Evolutionary conservation across 208 protist genomes (phyloP).

Genomic region (Leishmania gerbilli): DNA sequence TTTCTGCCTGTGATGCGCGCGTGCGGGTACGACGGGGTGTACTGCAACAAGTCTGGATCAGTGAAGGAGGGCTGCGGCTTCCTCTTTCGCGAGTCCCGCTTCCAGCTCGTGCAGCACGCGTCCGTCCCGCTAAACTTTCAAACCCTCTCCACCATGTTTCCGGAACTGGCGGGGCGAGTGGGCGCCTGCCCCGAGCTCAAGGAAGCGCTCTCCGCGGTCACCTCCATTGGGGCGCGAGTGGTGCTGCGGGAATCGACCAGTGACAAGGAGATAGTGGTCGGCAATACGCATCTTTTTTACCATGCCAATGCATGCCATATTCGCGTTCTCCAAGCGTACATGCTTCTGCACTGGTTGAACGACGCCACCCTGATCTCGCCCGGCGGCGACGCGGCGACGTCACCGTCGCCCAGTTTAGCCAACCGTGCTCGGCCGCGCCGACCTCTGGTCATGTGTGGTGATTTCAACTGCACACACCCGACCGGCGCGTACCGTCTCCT

Average conservation of each 20-base stretch:
- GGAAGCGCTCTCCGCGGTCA: constrained; percentile 67
- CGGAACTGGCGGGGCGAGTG: constrained; percentile 44
- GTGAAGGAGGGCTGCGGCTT: constrained; percentile 82
- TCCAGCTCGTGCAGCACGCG: constrained; percentile 34
- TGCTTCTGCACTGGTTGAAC: constrained; percentile 56
- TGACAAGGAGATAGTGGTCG: constrained; percentile 63
- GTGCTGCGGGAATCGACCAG: constrained; percentile 48
- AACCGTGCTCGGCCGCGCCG: background rate
- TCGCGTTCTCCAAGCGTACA: constrained; percentile 83
- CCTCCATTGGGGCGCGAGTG: constrained; percentile 52
- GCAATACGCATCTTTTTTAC: constrained; percentile 93
- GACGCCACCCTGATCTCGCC: background rate
- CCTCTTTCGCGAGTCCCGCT: constrained; percentile 58
- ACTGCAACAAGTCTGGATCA: constrained; percentile 76
- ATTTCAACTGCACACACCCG: constrained; percentile 88
- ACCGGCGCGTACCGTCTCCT: constrained; percentile 86
- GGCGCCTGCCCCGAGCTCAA: constrained; percentile 52
- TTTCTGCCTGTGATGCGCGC: constrained; percentile 60
- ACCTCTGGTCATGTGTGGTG: constrained; percentile 77
- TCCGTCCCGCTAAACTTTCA: constrained; percentile 67
- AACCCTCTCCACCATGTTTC: constrained; percentile 42
- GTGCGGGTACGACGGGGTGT: constrained; percentile 71
- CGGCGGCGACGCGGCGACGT: background rate
- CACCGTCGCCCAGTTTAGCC: too few species aligned
- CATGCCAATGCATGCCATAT: constrained; percentile 91